phyloP scores from a whole-genome alignment of 2,329 filamentous ascomycete genomes.

The Sporothrix brasiliensis region DNA sequence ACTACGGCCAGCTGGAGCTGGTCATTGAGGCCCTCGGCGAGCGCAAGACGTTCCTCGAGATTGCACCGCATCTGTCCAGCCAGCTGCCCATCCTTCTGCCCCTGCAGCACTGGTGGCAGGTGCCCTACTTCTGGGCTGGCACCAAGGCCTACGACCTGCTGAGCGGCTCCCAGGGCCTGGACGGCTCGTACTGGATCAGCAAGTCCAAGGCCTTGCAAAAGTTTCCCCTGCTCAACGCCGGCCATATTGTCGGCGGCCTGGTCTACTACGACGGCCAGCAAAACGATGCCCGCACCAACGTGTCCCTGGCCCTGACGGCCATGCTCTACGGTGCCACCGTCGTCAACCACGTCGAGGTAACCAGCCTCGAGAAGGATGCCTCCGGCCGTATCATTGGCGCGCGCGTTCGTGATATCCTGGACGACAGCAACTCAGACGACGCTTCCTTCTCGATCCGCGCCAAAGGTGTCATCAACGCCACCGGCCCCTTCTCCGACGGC shows the following conservation, averaged over 20 bases:
- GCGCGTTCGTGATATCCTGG: conserved; percentile 63
- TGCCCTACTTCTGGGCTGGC: conserved; percentile 70
- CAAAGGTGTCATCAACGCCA: conserved; percentile 82
- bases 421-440: conserved; percentile 56
- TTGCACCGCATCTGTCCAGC: conserved; percentile 77
- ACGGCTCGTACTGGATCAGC: conserved; percentile 80
- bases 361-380: conserved; percentile 60
- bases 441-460: conserved; percentile 71
- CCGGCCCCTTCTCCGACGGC: conserved; percentile 78
- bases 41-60: conserved; percentile 80
- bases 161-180: conserved; percentile 78
- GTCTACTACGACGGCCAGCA: conserved; percentile 88
- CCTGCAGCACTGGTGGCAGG: conserved; percentile 81
- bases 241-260: conserved; percentile 69
- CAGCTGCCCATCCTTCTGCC: conserved; percentile 85
- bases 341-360: conserved; percentile 77
- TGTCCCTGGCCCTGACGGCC: conserved; percentile 78
- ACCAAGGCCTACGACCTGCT: conserved; percentile 81
- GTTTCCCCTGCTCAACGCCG: conserved; percentile 76
- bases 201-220: conserved; percentile 75
- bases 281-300: conserved; percentile 87
- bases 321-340: conserved; percentile 78
- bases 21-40: conserved; percentile 82
- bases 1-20: conserved; percentile 79
- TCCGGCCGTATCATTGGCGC: conserved; percentile 71